Base-by-base conservation (phyloP, 2,329 filamentous ascomycete species). In the Trichoderma aggressivum region DNA sequence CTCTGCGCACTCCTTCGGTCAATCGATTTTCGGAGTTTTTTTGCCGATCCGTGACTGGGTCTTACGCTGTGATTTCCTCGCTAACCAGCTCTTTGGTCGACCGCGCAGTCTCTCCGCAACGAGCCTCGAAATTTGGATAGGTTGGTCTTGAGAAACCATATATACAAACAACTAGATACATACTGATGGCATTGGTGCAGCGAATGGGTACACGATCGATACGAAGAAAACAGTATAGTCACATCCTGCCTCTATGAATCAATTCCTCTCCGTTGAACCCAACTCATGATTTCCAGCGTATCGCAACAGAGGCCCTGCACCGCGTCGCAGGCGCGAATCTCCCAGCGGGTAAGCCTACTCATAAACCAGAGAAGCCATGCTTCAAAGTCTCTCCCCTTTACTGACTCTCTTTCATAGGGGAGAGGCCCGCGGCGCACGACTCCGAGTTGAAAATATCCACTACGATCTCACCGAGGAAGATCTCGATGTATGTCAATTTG, bases 121-220 rank as follows among this genome's bases (percentile, higher is more conserved):
- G 89, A 91, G 73, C 84, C 86, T 73, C 86, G 89, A 82, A 90
- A 91, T 80, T 84, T 93, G 77, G 91, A 94, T 81, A 89, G 88
- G 91, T 94, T 81, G 73, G 88, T 83, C 62, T 11, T 58, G 26
- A 26, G 39, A 47, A 32, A 10, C 26, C 30, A 36, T 39, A 36
- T 28, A n/a, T 8, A 26, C 21, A 26, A 24, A 12, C 56, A 47
- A 24, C 14, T n/a, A 10, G 16, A 26, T 14, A 14, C 7, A 26
- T 59, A n/a, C 71, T 72, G n/a, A 72, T 56, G 3, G 10, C 14
- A 8, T 30, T 16, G 47, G 56, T 28, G 28, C 74, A 93, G 93
- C 79, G 94, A 97, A 85, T 98, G 94, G 94, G 93, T 97, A 76
- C 94, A 98, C 81, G 93, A 97, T 83, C 92, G 90, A 79, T 97